Conservation (phyloP, 2,329 filamentous ascomycete species). For the Nemania sp. region DNA sequence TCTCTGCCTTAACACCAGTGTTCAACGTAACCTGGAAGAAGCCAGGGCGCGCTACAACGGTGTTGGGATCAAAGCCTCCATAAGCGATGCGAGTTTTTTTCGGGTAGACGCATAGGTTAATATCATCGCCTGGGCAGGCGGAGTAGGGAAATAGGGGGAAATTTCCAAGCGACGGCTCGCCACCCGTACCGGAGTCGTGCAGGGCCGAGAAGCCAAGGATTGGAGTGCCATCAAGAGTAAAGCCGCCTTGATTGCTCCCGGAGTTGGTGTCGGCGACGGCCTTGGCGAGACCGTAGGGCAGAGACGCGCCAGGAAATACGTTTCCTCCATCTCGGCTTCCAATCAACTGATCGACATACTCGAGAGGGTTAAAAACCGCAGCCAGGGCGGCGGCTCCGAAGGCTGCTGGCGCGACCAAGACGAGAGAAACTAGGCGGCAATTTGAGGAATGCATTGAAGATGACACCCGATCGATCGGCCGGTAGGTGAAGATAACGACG, state of each 20-base stretch:
- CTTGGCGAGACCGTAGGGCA: slow-evolving; percentile 63
- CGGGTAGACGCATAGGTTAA: slow-evolving; percentile 72
- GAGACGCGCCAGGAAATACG: slow-evolving; percentile 59
- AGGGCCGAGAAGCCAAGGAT: slow-evolving; percentile 68
- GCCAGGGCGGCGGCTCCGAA: slow-evolving; percentile 35
- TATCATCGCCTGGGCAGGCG: slow-evolving; percentile 69
- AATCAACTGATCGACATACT: slow-evolving; percentile 66
- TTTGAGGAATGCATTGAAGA: slow-evolving; percentile 42
- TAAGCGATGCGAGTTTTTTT: slow-evolving; percentile 57
- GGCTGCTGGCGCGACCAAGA: slow-evolving; percentile 37
- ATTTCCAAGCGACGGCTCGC: slow-evolving; percentile 74
- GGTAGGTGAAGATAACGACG: slow-evolving; percentile 9
- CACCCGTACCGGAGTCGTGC: slow-evolving; percentile 70
- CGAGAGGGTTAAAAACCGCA: slow-evolving; percentile 51
- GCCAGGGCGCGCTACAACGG: slow-evolving; percentile 69
- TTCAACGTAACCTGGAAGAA: slow-evolving; percentile 73
- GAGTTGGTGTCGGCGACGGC: slow-evolving; percentile 67
- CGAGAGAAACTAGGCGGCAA: slow-evolving; percentile 33
- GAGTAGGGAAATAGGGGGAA: slow-evolving; percentile 78
- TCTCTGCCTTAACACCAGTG: slow-evolving; percentile 70
- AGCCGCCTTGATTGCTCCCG: slow-evolving; percentile 67
- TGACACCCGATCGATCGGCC: slow-evolving; percentile 28
- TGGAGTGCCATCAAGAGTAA: slow-evolving; percentile 62
- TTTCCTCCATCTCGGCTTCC: slow-evolving; percentile 62
- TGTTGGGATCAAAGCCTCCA: slow-evolving; percentile 62